phyloP scores from a whole-genome alignment of 2,329 filamentous ascomycete species.

The Diaporthe sp. region DNA sequence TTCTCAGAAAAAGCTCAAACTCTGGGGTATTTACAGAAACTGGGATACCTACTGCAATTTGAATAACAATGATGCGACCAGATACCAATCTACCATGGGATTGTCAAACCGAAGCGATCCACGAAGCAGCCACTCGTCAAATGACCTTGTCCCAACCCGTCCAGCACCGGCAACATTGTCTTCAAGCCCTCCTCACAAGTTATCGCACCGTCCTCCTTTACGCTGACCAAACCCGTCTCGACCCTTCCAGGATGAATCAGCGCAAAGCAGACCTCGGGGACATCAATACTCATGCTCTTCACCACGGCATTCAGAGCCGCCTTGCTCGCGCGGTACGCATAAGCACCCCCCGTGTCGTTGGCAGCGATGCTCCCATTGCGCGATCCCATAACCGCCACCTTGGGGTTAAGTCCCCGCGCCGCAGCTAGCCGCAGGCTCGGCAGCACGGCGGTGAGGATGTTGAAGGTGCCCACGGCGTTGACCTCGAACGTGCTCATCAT shows the following conservation, averaged over 20 bases:
- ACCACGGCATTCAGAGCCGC: conserved; percentile 38
- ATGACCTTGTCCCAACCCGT: conserved; percentile 2
- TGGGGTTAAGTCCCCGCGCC: not conserved
- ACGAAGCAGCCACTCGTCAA: conserved; percentile 36
- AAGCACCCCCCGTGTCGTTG: conserved; percentile 33
- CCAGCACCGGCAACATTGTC: conserved; percentile 26
- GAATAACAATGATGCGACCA: not conserved
- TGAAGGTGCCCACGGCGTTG: conserved; percentile 37
- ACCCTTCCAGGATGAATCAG: conserved; percentile 38
- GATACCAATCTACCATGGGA: conserved; percentile 21
- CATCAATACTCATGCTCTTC: conserved; percentile 37
- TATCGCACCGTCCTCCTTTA: conserved; percentile 34
- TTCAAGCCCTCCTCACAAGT: conserved; percentile 23
- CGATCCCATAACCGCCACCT: conserved; percentile 34
- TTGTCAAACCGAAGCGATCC: conserved; percentile 28
- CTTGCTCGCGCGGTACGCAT: conserved; percentile 41
- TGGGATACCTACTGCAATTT: not conserved
- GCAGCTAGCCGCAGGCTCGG: conserved; percentile 32
- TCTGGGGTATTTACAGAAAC: no score
- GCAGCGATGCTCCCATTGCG: conserved; percentile 36
- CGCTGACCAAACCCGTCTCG: conserved; percentile 36
- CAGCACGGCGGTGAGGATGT: conserved; percentile 34
- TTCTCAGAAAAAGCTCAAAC: no score
- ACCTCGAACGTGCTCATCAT: conserved; percentile 37
- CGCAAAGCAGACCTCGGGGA: conserved; percentile 36